Evolutionary conservation across 306 rosid genomes (phyloP).

Genomic region (Cucumis hystrix): DNA sequence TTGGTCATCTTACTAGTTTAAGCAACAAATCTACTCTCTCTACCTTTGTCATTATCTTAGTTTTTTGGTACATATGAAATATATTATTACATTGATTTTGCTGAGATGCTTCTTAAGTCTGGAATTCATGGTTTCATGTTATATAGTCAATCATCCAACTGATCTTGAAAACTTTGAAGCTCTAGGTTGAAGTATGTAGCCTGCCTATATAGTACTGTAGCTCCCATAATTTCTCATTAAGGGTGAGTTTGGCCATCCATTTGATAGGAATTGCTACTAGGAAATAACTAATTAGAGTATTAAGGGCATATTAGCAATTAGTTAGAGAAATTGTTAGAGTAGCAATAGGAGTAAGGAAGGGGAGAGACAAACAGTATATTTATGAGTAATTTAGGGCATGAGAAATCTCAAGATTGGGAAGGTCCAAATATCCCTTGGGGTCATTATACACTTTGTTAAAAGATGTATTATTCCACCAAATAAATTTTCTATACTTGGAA

Average conservation of each 20-base stretch:
- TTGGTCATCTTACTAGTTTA: constrained; percentile 16
- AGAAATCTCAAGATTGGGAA: too few relatives aligned
- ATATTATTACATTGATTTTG: background rate
- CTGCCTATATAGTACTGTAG: background rate
- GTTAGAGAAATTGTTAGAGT: too few relatives aligned
- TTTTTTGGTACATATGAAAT: background rate
- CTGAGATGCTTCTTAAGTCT: background rate
- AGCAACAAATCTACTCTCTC: background rate
- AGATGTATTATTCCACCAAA: background rate
- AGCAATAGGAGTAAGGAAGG: too few relatives aligned
- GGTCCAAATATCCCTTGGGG: too few relatives aligned
- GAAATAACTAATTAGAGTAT: too few relatives aligned
- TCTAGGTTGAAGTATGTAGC: background rate
- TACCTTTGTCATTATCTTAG: background rate
- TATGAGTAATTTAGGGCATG: too few relatives aligned
- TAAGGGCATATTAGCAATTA: too few relatives aligned
- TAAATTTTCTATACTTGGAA: background rate
- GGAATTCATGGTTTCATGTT: background rate
- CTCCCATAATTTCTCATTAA: background rate
- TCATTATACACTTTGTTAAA: too few relatives aligned
- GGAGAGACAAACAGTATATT: too few relatives aligned
- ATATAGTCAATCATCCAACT: background rate
- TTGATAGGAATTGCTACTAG: too few relatives aligned
- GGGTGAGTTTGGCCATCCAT: background rate
- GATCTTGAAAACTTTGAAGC: background rate